A percentile compares a stretch with the other conserved stretches of the same genome.
Evolutionary conservation across 192 early-diverging fungal species (phyloP).

Genomic region (Kickxella alabastrina): DNA sequence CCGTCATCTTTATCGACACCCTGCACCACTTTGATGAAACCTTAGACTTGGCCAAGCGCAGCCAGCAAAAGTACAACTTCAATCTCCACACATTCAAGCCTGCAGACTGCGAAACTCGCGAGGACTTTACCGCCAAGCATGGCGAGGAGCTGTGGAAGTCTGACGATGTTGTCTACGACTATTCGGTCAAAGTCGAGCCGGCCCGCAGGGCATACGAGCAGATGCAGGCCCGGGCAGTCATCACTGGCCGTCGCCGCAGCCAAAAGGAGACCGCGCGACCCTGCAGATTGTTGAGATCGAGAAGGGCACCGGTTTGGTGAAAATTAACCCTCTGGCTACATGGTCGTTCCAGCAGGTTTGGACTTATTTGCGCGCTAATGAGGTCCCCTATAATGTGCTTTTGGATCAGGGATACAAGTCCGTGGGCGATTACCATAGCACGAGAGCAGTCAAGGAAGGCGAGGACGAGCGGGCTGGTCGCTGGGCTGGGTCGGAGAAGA

Average conservation of each 20-base stretch:
- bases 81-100: conserved; percentile 76
- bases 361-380: conserved; percentile 75
- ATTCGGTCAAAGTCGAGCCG: conserved; percentile 91
- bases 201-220: conserved; percentile 80
- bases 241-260: conserved; percentile 85
- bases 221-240: conserved; percentile 69
- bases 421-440: conserved; percentile 92
- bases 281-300: conserved; percentile 84
- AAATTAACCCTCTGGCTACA: conserved; percentile 86
- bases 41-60: conserved; percentile 67
- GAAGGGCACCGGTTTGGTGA: conserved; percentile 68
- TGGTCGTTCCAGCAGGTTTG: conserved; percentile 92
- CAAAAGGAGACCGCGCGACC: conserved; percentile 76
- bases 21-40: conserved; percentile 95
- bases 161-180: conserved; percentile 81
- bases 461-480: conserved; percentile 82
- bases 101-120: conserved; percentile 52
- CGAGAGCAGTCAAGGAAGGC: conserved; percentile 61
- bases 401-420: conserved; percentile 88
- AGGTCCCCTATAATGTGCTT: conserved; percentile 88
- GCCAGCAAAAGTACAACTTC: conserved; percentile 64
- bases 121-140: conserved; percentile 67
- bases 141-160: conserved; percentile 82
- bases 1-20: conserved; percentile 91
- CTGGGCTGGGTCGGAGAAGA: conserved; percentile 84